phyloP scores from a whole-genome alignment of 2,329 filamentous ascomycete genomes.

The Ceratocystis cubensis region DNA sequence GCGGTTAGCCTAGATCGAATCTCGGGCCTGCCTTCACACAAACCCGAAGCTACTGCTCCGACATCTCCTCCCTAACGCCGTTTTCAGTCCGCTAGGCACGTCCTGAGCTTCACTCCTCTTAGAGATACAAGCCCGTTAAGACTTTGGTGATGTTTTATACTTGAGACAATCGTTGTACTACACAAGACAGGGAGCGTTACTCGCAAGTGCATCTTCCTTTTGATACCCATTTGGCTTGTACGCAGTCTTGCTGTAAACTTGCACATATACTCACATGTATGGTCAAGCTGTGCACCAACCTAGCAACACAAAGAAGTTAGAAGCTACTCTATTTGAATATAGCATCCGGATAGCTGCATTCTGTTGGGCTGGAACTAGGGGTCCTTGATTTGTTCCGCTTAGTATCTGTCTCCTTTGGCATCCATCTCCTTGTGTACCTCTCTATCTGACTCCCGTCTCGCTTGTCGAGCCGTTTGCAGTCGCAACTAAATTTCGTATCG shows the following conservation, averaged over 20 bases:
- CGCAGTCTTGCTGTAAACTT: not conserved
- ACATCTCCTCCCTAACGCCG: too few relatives aligned
- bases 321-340: not conserved
- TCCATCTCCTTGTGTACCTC: not conserved
- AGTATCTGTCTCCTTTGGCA: not conserved
- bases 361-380: not conserved
- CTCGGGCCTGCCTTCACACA: too few relatives aligned
- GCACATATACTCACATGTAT: not conserved
- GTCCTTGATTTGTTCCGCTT: not conserved
- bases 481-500: not conserved
- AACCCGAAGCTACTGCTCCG: too few relatives aligned
- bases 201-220: not conserved
- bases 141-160: not conserved
- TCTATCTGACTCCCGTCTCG: not conserved
- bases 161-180: not conserved
- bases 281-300: not conserved
- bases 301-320: not conserved
- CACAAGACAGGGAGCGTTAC: not conserved
- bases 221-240: not conserved
- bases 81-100: not conserved
- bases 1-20: too few relatives aligned
- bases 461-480: not conserved
- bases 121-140: not conserved
- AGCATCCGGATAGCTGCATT: not conserved
- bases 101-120: not conserved